A percentile compares a stretch with the other conserved stretches of the same genome.
Evolutionary conservation across 2,329 filamentous ascomycete species (phyloP).

Genomic region (Botrytis tulipae): DNA sequence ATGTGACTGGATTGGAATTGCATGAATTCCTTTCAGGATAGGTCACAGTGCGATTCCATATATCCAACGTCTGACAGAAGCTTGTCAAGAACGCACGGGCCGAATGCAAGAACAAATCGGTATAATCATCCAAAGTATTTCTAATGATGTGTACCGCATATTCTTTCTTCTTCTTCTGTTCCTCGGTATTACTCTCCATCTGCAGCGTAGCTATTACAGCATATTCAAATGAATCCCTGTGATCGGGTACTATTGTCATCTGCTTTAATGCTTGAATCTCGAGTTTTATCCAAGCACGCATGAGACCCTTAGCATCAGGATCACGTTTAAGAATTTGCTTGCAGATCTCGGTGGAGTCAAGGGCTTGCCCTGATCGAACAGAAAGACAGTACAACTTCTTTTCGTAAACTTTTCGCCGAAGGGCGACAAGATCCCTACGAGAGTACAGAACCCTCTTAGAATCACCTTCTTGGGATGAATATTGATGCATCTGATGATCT

Average conservation of each 20-base stretch:
- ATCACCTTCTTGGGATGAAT: too few species aligned
- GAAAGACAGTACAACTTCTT: background rate
- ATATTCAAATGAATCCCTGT: background rate
- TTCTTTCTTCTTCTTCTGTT: background rate
- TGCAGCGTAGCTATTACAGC: background rate
- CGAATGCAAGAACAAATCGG: background rate
- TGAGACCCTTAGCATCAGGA: background rate
- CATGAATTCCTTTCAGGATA: background rate
- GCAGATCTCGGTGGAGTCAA: background rate
- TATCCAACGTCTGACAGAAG: background rate
- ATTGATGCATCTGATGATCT: background rate
- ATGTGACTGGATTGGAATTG: too few species aligned
- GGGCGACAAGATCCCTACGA: background rate
- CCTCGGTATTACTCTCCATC: background rate
- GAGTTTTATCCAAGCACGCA: background rate
- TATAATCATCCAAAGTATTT: background rate
- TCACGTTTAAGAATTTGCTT: background rate
- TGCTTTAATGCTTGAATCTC: background rate
- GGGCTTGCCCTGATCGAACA: background rate
- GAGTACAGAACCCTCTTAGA: rapidly evolving
- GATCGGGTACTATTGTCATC: background rate
- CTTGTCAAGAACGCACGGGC: background rate
- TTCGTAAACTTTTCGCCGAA: background rate
- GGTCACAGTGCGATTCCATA: background rate
- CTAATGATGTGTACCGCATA: background rate